These are phyloP conservation scores for Exophiala viscosa DNA, from an alignment of 2,329 filamentous ascomycete genomes.

Conservation along the genomic window DNA sequence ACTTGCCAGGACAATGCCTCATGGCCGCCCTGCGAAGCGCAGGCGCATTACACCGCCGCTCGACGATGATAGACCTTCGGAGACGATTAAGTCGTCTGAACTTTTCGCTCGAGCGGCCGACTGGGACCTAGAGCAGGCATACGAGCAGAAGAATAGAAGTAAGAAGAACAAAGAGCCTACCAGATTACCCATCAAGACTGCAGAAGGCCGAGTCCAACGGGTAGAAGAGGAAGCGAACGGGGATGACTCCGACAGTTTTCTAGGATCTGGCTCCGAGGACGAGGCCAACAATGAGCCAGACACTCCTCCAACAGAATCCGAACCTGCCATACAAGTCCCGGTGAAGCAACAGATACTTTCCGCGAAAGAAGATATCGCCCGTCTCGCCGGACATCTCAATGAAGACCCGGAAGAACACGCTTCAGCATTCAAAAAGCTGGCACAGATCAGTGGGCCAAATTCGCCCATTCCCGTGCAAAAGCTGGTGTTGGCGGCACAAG, in stretches of 20 bases:
- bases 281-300: slow-evolving; percentile 49
- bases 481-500: slow-evolving; percentile 78
- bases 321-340: slow-evolving; percentile 62
- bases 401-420: slow-evolving; percentile 91
- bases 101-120: slow-evolving; percentile 72
- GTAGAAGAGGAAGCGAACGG: slow-evolving; percentile 42
- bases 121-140: slow-evolving; percentile 91
- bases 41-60: slow-evolving; percentile 49
- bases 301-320: slow-evolving; percentile 36
- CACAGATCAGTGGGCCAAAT: slow-evolving; percentile 63
- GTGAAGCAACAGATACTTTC: slow-evolving; percentile 74
- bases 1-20: slow-evolving; percentile 37
- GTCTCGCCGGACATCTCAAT: slow-evolving; percentile 74
- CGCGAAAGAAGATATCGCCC: slow-evolving; percentile 89
- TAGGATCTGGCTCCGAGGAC: slow-evolving; percentile 57
- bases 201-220: slow-evolving; percentile 68
- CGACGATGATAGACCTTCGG: slow-evolving; percentile 34
- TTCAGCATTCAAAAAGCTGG: slow-evolving; percentile 71
- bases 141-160: slow-evolving; percentile 76
- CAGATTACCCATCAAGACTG: slow-evolving; percentile 80
- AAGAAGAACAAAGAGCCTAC: slow-evolving; percentile 72
- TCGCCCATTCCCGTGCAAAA: slow-evolving; percentile 70
- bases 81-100: slow-evolving; percentile 38
- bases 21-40: slow-evolving; percentile 47
- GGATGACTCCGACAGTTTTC: slow-evolving; percentile 61